phyloP scores from a whole-genome alignment of 148 eudicot genomes.

The Camellia granthamiana region DNA sequence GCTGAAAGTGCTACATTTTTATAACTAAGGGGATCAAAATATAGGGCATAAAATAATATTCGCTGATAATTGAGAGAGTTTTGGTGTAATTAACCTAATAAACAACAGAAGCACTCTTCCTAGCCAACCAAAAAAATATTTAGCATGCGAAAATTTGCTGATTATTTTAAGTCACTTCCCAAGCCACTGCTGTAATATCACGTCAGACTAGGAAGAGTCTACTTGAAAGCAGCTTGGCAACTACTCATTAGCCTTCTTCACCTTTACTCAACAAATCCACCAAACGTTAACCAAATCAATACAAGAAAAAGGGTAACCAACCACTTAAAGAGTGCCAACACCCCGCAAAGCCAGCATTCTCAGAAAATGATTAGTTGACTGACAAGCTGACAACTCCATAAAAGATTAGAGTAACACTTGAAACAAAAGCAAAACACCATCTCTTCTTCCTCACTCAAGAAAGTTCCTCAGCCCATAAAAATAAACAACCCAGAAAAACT shows the following conservation, averaged over 20 bases:
- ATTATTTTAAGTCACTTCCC: too few species aligned
- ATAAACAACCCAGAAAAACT: constrained; percentile 6
- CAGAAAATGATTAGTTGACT: not conserved
- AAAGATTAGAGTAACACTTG: constrained; percentile 16
- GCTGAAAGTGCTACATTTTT: too few species aligned
- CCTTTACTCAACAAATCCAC: not conserved
- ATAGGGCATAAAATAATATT: too few species aligned
- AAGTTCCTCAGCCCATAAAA: not conserved
- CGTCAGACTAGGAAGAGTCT: too few species aligned
- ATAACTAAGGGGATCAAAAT: too few species aligned
- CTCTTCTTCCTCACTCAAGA: constrained; percentile 31
- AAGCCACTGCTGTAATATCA: too few species aligned
- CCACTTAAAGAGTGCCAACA: constrained; percentile 1
- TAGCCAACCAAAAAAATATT: too few species aligned
- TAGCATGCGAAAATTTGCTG: too few species aligned
- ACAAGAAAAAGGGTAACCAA: not conserved
- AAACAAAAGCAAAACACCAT: constrained; percentile 32
- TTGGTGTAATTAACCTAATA: too few species aligned
- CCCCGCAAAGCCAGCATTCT: not conserved
- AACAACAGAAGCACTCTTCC: too few species aligned
- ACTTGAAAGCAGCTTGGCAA: not conserved
- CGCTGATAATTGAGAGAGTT: too few species aligned
- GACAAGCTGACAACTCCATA: not conserved
- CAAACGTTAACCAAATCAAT: not conserved
- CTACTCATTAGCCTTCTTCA: not conserved